Percentiles rank a stretch among this genome's conserved stretches.
These are phyloP conservation scores for Danielia reshetovae DNA, from an alignment of 805 yeast genomes.

Conservation along the genomic window DNA sequence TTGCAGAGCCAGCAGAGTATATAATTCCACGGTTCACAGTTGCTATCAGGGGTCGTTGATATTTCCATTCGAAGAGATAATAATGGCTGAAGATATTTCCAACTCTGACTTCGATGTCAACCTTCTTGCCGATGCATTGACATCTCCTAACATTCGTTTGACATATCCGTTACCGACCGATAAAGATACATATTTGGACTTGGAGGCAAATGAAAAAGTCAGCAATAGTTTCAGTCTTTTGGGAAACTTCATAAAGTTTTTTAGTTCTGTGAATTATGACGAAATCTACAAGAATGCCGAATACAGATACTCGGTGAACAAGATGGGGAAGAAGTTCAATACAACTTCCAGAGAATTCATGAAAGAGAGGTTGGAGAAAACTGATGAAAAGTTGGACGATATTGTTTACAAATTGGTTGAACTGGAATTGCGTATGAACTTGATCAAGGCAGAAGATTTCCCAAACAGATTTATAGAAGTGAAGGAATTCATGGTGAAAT, in stretches of 20 bases:
- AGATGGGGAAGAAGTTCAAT: conserved; percentile 25
- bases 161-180: conserved; percentile 39
- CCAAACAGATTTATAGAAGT: conserved; percentile 31
- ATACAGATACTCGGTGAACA: conserved; percentile 31
- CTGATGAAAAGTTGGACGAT: conserved; percentile 33
- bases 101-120: conserved; percentile 32
- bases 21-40: too few species aligned
- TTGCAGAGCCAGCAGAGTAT: background rate
- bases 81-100: background rate
- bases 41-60: too few species aligned
- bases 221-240: conserved; percentile 22
- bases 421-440: conserved; percentile 34
- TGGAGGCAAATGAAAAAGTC: conserved; percentile 28
- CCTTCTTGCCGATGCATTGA: conserved; percentile 31
- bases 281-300: conserved; percentile 33
- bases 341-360: conserved; percentile 25
- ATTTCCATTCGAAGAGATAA: too few species aligned
- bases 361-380: conserved; percentile 27
- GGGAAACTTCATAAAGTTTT: conserved; percentile 28
- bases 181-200: conserved; percentile 24
- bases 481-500: conserved; percentile 35
- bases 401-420: conserved; percentile 32
- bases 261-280: conserved; percentile 25
- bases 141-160: conserved; percentile 27
- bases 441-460: conserved; percentile 32